Evolutionary conservation across 148 eudicot genomes (phyloP).

Genomic region (Talinum fruticosum): DNA sequence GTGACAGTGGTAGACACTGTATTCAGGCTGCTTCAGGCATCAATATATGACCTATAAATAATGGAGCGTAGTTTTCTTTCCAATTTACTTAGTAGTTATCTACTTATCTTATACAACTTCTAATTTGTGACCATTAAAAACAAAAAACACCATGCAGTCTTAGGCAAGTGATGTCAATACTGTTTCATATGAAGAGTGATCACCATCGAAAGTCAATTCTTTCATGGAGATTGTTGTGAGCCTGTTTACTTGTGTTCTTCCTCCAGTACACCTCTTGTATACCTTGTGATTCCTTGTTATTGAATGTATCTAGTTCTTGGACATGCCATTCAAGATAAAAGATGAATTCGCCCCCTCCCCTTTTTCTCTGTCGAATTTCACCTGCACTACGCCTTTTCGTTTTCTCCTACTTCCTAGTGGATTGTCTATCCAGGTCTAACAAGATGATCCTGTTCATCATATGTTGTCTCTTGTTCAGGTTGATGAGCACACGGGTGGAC

Average conservation of each 20-base stretch:
- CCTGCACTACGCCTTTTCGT: not conserved
- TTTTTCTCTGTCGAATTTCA: too few species aligned
- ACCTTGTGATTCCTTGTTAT: too few species aligned
- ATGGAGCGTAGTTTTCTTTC: not conserved
- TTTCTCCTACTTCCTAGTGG: not conserved
- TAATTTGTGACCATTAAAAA: too few species aligned
- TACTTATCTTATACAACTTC: too few species aligned
- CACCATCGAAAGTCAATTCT: not conserved
- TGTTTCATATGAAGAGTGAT: not conserved
- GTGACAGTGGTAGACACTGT: not conserved
- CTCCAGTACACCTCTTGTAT: too few species aligned
- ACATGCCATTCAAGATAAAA: not conserved
- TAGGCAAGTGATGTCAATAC: not conserved
- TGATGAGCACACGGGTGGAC: slow-evolving; percentile 67
- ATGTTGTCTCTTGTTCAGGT: slow-evolving; percentile 36
- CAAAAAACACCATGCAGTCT: too few species aligned
- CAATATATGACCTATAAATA: not conserved
- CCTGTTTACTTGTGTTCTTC: not conserved
- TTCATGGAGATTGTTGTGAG: not conserved
- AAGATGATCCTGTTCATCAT: too few species aligned
- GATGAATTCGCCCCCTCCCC: not conserved
- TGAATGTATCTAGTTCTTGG: not conserved
- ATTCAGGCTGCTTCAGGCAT: too few species aligned
- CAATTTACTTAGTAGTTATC: not conserved
- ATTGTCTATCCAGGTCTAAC: not conserved